Conservation (phyloP, 805 yeast species). For the Lipomyces sp. region DNA sequence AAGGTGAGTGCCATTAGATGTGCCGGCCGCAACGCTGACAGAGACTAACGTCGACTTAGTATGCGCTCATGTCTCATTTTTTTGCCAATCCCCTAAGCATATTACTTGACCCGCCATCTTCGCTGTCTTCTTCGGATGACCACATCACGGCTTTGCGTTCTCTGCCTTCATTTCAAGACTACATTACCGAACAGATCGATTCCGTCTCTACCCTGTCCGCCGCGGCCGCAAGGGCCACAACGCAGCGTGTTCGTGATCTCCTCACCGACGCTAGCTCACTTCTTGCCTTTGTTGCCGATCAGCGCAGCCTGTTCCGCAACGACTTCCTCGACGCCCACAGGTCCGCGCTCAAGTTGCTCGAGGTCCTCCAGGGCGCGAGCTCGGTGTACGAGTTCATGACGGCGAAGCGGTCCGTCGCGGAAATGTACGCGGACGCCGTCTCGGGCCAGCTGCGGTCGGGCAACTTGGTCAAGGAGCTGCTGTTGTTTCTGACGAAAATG, state of each 20-base stretch:
- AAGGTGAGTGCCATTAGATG: constrained; percentile 13
- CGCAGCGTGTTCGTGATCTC: not conserved
- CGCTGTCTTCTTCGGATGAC: constrained; percentile 10
- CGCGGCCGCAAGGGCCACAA: not conserved
- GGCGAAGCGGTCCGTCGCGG: not conserved
- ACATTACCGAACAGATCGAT: not conserved
- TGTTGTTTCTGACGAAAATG: constrained; percentile 1
- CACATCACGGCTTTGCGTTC: constrained; percentile 36
- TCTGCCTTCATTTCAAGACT: constrained; percentile 39
- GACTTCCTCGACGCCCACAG: not conserved
- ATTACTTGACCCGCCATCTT: constrained; percentile 14
- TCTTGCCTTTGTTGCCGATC: not conserved
- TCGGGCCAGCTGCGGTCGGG: too few relatives aligned
- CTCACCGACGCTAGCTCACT: not conserved
- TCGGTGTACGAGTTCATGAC: not conserved
- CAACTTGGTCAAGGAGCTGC: too few relatives aligned
- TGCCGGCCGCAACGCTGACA: not conserved
- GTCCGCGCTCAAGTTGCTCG: not conserved
- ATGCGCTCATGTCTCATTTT: constrained; percentile 39
- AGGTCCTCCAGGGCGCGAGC: not conserved
- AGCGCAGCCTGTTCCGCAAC: not conserved
- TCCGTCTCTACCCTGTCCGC: not conserved
- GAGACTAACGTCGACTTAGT: too few relatives aligned
- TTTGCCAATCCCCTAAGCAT: constrained; percentile 41
- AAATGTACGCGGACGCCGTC: too few relatives aligned